Conservation (phyloP, 2,329 filamentous ascomycete genomes). For the Diaporthe aspalathi region DNA sequence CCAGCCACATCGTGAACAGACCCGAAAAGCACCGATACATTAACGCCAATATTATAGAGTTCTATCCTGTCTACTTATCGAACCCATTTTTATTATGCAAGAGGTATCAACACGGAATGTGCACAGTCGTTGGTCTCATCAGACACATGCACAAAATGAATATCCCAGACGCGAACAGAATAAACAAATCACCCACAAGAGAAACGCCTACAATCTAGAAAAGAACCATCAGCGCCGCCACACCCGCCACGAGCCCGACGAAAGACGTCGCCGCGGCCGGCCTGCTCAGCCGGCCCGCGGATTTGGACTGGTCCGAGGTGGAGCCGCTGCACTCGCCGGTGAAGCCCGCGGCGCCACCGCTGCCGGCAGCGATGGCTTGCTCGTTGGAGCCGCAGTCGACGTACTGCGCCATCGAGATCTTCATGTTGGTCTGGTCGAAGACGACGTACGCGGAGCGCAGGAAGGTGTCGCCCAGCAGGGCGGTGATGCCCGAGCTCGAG, state of each 20-base stretch:
- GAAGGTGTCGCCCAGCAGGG: slow-evolving; percentile 49
- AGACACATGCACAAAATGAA: neutral
- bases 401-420: slow-evolving; percentile 48
- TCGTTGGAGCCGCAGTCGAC: slow-evolving; percentile 47
- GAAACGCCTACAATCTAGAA: slow-evolving; percentile 22
- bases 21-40: neutral
- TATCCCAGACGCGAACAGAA: neutral
- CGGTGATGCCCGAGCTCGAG: slow-evolving; percentile 39
- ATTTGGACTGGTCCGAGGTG: slow-evolving; percentile 2
- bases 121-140: neutral
- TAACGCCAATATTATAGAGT: neutral
- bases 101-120: neutral
- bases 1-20: neutral
- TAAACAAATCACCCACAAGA: neutral
- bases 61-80: slow-evolving; percentile 28
- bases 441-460: slow-evolving; percentile 49
- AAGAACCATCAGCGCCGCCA: slow-evolving; percentile 31
- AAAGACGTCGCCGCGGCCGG: slow-evolving; percentile 22
- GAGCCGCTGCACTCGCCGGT: slow-evolving; percentile 42
- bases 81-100: neutral
- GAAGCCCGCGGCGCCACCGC: slow-evolving; percentile 34
- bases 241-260: slow-evolving; percentile 31
- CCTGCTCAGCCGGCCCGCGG: slow-evolving; percentile 3
- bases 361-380: slow-evolving; percentile 43
- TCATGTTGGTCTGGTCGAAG: slow-evolving; percentile 49